Percentiles rank a stretch among this genome's conserved stretches.
These are phyloP conservation scores for Aegle marmelos DNA, from an alignment of 345 rosid genomes.

Conservation along the genomic window DNA sequence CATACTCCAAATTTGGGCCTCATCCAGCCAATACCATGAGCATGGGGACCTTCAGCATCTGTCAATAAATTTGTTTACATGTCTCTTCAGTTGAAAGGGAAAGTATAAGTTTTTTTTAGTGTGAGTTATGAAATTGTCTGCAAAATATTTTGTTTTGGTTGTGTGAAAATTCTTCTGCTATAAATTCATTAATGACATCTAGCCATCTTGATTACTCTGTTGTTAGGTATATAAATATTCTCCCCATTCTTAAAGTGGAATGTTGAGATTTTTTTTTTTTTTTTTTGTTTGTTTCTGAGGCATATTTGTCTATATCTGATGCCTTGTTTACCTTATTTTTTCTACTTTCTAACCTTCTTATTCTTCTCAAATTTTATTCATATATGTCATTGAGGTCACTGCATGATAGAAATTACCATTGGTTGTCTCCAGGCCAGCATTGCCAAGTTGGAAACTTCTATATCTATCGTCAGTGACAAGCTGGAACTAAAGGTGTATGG, in stretches of 20 bases:
- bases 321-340: background rate
- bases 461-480: slow-evolving; percentile 64
- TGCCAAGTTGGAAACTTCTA: slow-evolving; percentile 87
- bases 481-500: slow-evolving; percentile 91
- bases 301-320: background rate
- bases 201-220: background rate
- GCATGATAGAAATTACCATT: background rate
- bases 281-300: background rate
- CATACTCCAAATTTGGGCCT: background rate
- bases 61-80: background rate
- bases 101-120: background rate
- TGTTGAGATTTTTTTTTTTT: background rate
- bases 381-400: slow-evolving; percentile 4
- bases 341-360: background rate
- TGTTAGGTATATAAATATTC: background rate
- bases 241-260: background rate
- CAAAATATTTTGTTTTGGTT: too few relatives aligned
- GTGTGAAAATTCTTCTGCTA: too few relatives aligned
- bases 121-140: too few relatives aligned
- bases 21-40: background rate
- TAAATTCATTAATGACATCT: background rate
- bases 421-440: slow-evolving; percentile 72
- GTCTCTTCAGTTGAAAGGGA: background rate
- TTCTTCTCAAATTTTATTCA: background rate
- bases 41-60: background rate